Percentiles rank a stretch among this genome's conserved stretches.
phyloP scores from a whole-genome alignment of 106 monocot genomes.

The Dendrobium chrysotoxum region DNA sequence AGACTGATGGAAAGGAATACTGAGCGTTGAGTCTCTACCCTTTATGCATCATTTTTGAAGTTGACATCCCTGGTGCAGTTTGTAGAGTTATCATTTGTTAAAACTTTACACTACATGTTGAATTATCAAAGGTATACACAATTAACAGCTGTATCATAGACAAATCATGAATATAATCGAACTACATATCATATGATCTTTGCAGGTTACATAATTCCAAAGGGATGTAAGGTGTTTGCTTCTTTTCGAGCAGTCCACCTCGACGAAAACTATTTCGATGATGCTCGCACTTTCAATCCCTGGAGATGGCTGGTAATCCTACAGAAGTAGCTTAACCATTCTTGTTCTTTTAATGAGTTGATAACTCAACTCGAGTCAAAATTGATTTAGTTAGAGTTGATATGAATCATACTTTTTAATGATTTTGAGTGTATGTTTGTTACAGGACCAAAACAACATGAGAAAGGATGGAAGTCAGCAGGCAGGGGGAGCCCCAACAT shows the following conservation, averaged over 20 bases:
- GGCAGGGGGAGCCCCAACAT: constrained; percentile 24
- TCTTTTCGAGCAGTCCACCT: constrained; percentile 85
- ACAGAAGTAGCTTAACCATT: background rate
- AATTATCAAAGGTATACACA: no score
- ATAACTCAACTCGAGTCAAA: background rate
- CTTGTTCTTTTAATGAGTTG: background rate
- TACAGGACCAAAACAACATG: background rate
- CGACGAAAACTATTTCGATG: constrained; percentile 47
- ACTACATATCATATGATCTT: background rate
- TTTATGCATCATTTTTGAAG: no score
- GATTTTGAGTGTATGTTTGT: background rate
- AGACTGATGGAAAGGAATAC: no score
- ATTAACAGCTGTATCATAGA: no score
- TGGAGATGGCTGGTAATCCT: constrained; percentile 79
- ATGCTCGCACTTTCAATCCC: constrained; percentile 79
- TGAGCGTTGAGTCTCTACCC: no score
- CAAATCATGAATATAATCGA: no score
- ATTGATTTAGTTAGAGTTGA: background rate
- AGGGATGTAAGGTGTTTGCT: constrained; percentile 89
- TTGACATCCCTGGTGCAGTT: no score
- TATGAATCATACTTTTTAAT: background rate
- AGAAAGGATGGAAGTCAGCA: constrained; percentile 23
- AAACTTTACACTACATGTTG: no score
- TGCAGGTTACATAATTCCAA: constrained; percentile 71
- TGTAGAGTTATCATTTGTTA: no score